These are phyloP conservation scores for Corrigiola litoralis DNA, from an alignment of 179 eudicot species.

Conservation along the genomic window DNA sequence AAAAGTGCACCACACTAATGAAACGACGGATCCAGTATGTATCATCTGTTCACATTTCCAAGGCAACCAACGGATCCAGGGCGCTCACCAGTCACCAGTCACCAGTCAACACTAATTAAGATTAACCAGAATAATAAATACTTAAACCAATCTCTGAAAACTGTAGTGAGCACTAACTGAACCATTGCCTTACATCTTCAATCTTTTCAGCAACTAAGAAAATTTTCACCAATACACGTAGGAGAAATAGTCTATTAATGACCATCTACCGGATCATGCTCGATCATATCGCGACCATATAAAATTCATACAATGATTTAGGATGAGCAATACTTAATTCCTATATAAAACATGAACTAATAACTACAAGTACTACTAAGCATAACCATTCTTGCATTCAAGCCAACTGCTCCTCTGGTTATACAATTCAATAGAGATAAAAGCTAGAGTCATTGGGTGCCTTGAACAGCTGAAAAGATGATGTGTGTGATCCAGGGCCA, in stretches of 20 bases:
- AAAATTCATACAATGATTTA: conserved; percentile 8
- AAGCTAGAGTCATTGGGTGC: conserved; percentile 46
- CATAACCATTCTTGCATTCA: background rate
- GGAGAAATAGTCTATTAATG: too few relatives aligned
- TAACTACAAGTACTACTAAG: background rate
- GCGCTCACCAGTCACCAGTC: too few relatives aligned
- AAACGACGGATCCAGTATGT: too few relatives aligned
- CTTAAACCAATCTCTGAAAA: too few relatives aligned
- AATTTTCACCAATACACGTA: too few relatives aligned
- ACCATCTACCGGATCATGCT: background rate
- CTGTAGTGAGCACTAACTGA: background rate
- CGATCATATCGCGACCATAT: conserved; percentile 15
- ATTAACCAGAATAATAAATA: too few relatives aligned
- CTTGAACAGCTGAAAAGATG: conserved; percentile 46
- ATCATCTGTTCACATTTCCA: too few relatives aligned
- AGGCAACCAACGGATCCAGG: too few relatives aligned
- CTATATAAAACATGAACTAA: conserved; percentile 1
- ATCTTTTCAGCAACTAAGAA: background rate
- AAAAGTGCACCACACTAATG: too few relatives aligned
- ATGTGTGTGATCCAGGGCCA: conserved; percentile 18
- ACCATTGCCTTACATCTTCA: background rate
- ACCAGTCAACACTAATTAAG: too few relatives aligned
- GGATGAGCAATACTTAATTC: background rate
- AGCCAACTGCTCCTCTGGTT: background rate
- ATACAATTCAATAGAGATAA: conserved; percentile 31